These are phyloP conservation scores for Neoconidiobolus thromboides DNA, from an alignment of 371 early-diverging fungal species.

Conservation along the genomic window DNA sequence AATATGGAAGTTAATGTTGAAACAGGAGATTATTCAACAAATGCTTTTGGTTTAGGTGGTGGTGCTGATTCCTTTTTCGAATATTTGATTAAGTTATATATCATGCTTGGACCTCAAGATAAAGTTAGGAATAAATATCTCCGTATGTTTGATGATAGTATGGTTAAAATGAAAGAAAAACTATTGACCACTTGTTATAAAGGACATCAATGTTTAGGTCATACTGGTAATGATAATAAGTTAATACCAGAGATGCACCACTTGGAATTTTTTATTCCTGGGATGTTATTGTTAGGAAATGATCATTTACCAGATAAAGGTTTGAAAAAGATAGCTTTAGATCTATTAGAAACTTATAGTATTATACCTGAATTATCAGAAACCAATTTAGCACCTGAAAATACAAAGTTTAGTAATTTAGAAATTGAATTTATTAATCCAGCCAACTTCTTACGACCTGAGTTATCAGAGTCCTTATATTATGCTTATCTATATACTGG, in stretches of 20 bases:
- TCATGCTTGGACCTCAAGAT: background rate
- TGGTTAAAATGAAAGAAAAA: background rate
- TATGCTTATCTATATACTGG: slow-evolving; percentile 50
- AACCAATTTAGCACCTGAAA: slow-evolving; percentile 37
- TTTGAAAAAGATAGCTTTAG: background rate
- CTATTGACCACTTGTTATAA: background rate
- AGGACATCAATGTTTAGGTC: background rate
- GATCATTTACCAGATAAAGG: background rate
- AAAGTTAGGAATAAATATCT: background rate
- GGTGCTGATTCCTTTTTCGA: background rate
- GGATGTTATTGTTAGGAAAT: background rate
- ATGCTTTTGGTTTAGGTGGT: background rate
- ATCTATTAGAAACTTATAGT: background rate
- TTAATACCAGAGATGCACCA: background rate
- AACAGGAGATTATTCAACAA: background rate
- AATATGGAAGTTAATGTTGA: background rate
- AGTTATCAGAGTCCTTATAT: slow-evolving; percentile 63
- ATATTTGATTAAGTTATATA: background rate
- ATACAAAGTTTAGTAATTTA: slow-evolving; percentile 10
- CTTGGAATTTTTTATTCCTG: background rate
- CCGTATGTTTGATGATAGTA: background rate
- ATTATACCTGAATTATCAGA: slow-evolving; percentile 18
- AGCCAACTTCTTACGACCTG: slow-evolving; percentile 13
- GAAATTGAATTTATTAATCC: background rate
- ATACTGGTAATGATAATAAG: background rate